phyloP scores from a whole-genome alignment of 75 land plant genomes.

The Gnetum montanum region DNA sequence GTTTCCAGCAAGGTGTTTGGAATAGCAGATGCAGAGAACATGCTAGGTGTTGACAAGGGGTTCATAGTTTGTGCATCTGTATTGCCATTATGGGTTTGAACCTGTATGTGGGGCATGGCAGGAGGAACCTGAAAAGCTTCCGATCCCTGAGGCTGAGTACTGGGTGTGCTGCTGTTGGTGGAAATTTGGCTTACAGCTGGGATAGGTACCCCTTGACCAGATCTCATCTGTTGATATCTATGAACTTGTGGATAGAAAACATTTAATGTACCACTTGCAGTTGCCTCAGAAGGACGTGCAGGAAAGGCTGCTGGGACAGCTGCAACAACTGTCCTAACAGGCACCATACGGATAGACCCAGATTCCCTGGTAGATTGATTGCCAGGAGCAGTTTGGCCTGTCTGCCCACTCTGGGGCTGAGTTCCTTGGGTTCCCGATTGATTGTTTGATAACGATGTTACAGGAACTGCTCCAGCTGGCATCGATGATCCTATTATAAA shows the following conservation, averaged over 20 bases:
- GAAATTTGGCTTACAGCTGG: slow-evolving; percentile 2
- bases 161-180: slow-evolving; percentile 8
- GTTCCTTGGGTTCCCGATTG: slow-evolving; percentile 16
- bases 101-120: slow-evolving; percentile 10
- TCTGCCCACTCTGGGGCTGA: slow-evolving; percentile 17
- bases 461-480: slow-evolving; percentile 1
- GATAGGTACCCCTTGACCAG: slow-evolving; percentile 10
- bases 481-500: not conserved
- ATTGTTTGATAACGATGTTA: slow-evolving; percentile 4
- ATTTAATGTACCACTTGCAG: slow-evolving; percentile 17
- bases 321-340: slow-evolving; percentile 53
- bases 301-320: slow-evolving; percentile 36
- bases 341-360: slow-evolving; percentile 51
- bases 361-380: slow-evolving; percentile 27
- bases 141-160: slow-evolving; percentile 12
- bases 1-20: not conserved
- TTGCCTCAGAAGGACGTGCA: slow-evolving; percentile 18
- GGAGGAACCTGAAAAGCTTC: slow-evolving; percentile 5
- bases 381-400: slow-evolving; percentile 8
- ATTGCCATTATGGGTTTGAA: slow-evolving; percentile 11
- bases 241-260: slow-evolving; percentile 54
- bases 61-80: slow-evolving; percentile 4
- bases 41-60: slow-evolving; percentile 1
- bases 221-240: slow-evolving; percentile 43
- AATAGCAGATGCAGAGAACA: not conserved